Evolutionary conservation across 2,329 filamentous ascomycete species (phyloP), one percentile per base, ranked within the genome.

Genomic region (Calonectria honghensis): DNA sequence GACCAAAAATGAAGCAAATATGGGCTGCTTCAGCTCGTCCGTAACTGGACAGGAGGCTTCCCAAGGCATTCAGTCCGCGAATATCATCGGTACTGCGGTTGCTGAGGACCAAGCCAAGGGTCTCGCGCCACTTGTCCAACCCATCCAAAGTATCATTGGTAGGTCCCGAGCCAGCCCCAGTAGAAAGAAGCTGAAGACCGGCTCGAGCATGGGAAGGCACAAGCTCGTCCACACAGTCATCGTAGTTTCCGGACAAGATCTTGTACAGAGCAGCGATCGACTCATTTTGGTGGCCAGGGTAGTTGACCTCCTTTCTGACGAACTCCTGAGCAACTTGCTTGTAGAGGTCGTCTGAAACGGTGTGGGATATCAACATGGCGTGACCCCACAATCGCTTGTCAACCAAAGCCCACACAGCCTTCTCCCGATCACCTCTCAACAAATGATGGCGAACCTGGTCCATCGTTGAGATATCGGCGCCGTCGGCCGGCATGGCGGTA

Each of bases 351-450:
- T 94, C 88, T 1, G 95, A 97, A 85, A 98, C 84, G 0, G 92
- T 93, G 75, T 92, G 91, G 1, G 97, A 94, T 45, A 99, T 93
- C 27, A 99, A 89, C 90, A 99, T 94, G 4, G 97, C 97, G 84
- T 99, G 97, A 2, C 95, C 97, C 97, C 97, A 99, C 3, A 99
- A 88, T 64, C 96, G 92, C 84, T 96, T 96, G 84, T 99, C 97
- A 39, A 96, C 96, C 6, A 97, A 96, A 77, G 94, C 90, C 96
- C 96, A 98, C 0, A 97, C 94, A 6, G 97, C 97, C 79, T 96
- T 95, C 81, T 98, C 96, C 29, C 96, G 92, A 61, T 98, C 93
- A 13, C 97, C 97, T 70, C 91, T 88, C 11, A 98, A 88, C 6
- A 99, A 89, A 80, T 92, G 89, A 59, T 90, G 92, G 35, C 95